phyloP scores from a whole-genome alignment of 495 filamentous ascomycete species.

The Massariosphaeria phaeospora region DNA sequence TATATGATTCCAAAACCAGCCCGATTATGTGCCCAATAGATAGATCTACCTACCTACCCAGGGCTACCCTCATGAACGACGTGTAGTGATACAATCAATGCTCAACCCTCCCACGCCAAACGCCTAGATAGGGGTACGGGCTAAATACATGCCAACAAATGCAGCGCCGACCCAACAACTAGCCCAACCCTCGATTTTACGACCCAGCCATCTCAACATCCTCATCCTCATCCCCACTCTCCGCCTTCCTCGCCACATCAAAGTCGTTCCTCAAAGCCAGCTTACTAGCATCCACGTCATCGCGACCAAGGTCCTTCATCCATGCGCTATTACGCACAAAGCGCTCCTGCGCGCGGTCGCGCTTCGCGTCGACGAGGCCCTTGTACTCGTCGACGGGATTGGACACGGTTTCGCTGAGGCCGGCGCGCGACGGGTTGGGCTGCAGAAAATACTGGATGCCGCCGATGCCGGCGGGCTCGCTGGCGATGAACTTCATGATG shows the following conservation, averaged over 20 bases:
- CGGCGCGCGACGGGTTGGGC: conserved; percentile 7
- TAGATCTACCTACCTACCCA: too few species aligned
- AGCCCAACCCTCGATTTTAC: too few species aligned
- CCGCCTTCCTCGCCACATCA: conserved; percentile 1
- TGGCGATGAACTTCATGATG: conserved; percentile 19
- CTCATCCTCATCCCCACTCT: conserved; percentile 15
- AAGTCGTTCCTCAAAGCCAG: conserved; percentile 47
- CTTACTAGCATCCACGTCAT: conserved; percentile 66
- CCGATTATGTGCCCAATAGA: too few species aligned
- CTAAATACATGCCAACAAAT: too few species aligned
- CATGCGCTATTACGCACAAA: conserved; percentile 69
- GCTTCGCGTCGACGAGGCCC: conserved; percentile 42
- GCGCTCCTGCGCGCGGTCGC: conserved; percentile 62
- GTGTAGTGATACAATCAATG: too few species aligned
- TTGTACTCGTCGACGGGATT: conserved; percentile 45
- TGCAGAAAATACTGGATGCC: conserved; percentile 22
- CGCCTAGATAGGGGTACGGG: too few species aligned
- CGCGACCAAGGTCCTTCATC: conserved; percentile 67
- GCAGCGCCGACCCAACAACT: too few species aligned
- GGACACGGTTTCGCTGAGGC: conserved; percentile 12
- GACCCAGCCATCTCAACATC: conserved; percentile 24
- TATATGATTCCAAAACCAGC: too few species aligned
- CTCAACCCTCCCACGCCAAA: too few species aligned
- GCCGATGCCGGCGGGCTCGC: conserved; percentile 3
- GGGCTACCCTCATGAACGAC: too few species aligned